Evolutionary conservation across 2,329 filamentous ascomycete species (phyloP).

Genomic region (Fulvia fulva): DNA sequence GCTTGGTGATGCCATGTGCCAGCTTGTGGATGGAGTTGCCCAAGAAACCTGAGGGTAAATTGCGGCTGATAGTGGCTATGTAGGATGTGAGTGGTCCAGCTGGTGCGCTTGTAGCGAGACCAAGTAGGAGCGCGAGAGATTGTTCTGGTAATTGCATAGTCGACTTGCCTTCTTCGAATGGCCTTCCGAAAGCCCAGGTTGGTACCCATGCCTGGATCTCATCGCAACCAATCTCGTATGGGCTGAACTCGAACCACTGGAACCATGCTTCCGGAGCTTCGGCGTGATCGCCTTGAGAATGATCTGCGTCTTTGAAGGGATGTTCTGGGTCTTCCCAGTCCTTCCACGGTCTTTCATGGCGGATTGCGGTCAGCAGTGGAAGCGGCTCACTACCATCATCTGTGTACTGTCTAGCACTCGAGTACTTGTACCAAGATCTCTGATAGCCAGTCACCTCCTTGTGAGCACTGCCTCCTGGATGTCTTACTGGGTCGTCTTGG

Average conservation of each 20-base stretch:
- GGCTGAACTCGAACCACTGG: constrained; percentile 36
- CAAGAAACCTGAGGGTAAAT: constrained; percentile 30
- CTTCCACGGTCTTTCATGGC: constrained; percentile 30
- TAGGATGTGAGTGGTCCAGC: constrained; percentile 34
- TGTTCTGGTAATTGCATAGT: constrained; percentile 34
- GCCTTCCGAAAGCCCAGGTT: constrained; percentile 36
- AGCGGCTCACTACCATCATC: constrained; percentile 26
- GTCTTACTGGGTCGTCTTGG: constrained; percentile 24
- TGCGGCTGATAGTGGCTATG: constrained; percentile 32
- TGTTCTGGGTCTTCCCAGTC: constrained; percentile 29
- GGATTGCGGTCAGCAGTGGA: constrained; percentile 29
- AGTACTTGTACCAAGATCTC: constrained; percentile 30
- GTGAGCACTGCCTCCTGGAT: constrained; percentile 20
- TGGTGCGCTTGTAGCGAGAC: constrained; percentile 32
- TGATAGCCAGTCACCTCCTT: constrained; percentile 25
- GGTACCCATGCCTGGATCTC: constrained; percentile 36
- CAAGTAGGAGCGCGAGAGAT: constrained; percentile 32
- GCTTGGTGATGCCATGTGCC: constrained; percentile 23
- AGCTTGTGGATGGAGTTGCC: constrained; percentile 30
- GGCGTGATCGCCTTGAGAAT: constrained; percentile 25
- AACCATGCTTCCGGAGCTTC: constrained; percentile 36
- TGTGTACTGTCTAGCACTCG: constrained; percentile 24
- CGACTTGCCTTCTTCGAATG: constrained; percentile 32
- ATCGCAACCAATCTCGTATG: constrained; percentile 36
- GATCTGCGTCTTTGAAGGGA: constrained; percentile 27